phyloP scores from a whole-genome alignment of 768 basidiomycete species.

The Boletus vermiculosoides region DNA sequence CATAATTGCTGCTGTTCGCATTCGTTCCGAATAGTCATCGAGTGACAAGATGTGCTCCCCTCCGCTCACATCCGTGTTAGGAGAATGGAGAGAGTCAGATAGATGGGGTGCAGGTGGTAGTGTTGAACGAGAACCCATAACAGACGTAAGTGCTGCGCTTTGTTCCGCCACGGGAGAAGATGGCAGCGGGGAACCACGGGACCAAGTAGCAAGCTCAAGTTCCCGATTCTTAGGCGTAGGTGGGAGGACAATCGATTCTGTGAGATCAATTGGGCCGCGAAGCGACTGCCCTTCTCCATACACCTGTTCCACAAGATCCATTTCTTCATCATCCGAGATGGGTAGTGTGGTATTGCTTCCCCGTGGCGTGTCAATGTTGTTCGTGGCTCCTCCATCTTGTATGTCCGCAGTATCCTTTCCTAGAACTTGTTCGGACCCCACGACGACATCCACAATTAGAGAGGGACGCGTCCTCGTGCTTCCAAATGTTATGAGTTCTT shows the following conservation, averaged over 20 bases:
- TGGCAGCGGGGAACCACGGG: slow-evolving; percentile 48
- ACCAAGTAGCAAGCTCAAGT: slow-evolving; percentile 85
- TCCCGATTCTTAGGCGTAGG: slow-evolving; percentile 85
- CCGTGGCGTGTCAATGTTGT: slow-evolving; percentile 20
- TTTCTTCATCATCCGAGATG: slow-evolving; percentile 70
- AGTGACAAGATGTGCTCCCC: slow-evolving; percentile 58
- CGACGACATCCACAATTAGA: slow-evolving; percentile 21
- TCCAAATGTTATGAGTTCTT: slow-evolving; percentile 51
- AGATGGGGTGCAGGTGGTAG: background rate
- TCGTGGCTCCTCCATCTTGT: slow-evolving; percentile 13
- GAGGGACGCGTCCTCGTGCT: slow-evolving; percentile 18
- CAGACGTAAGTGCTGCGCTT: slow-evolving; percentile 23
- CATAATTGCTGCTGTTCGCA: slow-evolving; percentile 99
- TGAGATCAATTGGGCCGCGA: slow-evolving; percentile 71
- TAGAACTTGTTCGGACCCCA: slow-evolving; percentile 32
- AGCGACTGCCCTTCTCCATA: slow-evolving; percentile 80
- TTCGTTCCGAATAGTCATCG: slow-evolving; percentile 97
- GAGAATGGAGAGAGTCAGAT: slow-evolving; percentile 5
- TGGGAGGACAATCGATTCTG: slow-evolving; percentile 82
- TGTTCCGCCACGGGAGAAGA: slow-evolving; percentile 46
- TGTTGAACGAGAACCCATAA: slow-evolving; percentile 10
- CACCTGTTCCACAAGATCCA: slow-evolving; percentile 95
- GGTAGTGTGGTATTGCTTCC: slow-evolving; percentile 20
- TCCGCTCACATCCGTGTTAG: slow-evolving; percentile 1
- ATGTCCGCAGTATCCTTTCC: slow-evolving; percentile 31